Evolutionary conservation across 2,329 filamentous ascomycete genomes (phyloP).

Genomic region (Stagonosporopsis vannaccii): DNA sequence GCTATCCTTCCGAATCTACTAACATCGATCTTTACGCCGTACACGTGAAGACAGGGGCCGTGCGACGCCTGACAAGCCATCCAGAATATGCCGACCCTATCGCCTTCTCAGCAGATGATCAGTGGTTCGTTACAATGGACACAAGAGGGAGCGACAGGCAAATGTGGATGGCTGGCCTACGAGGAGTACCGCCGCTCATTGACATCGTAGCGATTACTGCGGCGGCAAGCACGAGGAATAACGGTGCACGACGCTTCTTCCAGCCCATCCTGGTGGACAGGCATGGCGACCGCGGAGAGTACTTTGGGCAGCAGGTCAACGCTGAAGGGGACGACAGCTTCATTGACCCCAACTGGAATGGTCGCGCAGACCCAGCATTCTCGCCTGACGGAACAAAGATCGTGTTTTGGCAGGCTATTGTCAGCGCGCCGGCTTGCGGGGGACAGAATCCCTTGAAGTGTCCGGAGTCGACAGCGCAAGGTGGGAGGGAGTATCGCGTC

Average conservation of each 20-base stretch:
- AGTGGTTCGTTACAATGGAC: constrained; percentile 56
- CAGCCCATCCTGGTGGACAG: constrained; percentile 55
- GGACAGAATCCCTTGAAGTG: constrained; percentile 55
- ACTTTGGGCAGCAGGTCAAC: constrained; percentile 56
- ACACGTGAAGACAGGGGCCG: constrained; percentile 50
- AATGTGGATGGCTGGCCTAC: constrained; percentile 54
- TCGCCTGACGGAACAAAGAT: constrained; percentile 54
- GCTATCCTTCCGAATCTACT: constrained; percentile 50
- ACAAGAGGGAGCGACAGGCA: constrained; percentile 53
- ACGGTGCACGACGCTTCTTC: constrained; percentile 57
- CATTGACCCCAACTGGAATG: constrained; percentile 60
- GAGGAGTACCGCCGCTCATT: constrained; percentile 53
- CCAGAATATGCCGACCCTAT: constrained; percentile 57
- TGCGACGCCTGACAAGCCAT: constrained; percentile 55
- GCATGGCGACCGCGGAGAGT: constrained; percentile 55
- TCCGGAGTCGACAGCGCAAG: constrained; percentile 49
- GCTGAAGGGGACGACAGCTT: constrained; percentile 36
- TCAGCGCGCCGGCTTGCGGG: constrained; percentile 53
- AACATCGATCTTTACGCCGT: constrained; percentile 57
- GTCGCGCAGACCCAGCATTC: constrained; percentile 54
- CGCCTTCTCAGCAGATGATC: constrained; percentile 52
- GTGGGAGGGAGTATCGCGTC: constrained; percentile 50
- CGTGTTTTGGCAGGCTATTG: constrained; percentile 53
- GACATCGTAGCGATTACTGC: constrained; percentile 35
- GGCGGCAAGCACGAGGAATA: constrained; percentile 55